A percentile compares a stretch with the other conserved stretches of the same genome.
Evolutionary conservation across 2,329 filamentous ascomycete species (phyloP).

Genomic region (Penicillium expansum): DNA sequence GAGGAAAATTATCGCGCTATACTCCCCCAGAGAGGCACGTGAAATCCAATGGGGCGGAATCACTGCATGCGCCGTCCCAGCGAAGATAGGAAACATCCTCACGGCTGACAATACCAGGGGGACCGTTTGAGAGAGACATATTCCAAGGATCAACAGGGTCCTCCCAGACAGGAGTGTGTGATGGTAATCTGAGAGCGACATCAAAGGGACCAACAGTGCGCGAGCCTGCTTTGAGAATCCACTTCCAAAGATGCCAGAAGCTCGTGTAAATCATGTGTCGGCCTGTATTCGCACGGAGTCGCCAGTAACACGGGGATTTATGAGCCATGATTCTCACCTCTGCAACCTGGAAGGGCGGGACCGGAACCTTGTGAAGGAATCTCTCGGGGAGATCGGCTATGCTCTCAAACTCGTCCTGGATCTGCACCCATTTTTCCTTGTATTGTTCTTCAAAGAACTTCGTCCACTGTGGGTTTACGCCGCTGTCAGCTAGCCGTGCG

Average conservation of each 20-base stretch:
- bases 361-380: neutral
- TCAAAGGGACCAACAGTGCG: neutral
- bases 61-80: too few relatives aligned
- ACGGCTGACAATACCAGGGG: neutral
- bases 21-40: neutral
- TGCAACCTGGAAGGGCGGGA: neutral
- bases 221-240: neutral
- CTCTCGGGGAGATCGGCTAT: slow-evolving; percentile 1
- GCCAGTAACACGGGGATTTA: neutral
- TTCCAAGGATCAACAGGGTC: neutral
- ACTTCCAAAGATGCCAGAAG: slow-evolving; percentile 4
- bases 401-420: neutral
- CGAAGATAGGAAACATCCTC: neutral
- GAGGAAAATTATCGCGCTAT: neutral
- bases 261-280: neutral
- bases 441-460: neutral
- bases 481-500: neutral
- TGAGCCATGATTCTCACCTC: neutral
- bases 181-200: neutral
- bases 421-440: neutral
- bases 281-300: neutral
- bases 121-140: neutral
- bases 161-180: neutral
- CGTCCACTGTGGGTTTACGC: neutral
- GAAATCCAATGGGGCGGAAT: neutral